Base-by-base conservation (phyloP, 2,329 filamentous ascomycete species). In the Epichloe elymi region DNA sequence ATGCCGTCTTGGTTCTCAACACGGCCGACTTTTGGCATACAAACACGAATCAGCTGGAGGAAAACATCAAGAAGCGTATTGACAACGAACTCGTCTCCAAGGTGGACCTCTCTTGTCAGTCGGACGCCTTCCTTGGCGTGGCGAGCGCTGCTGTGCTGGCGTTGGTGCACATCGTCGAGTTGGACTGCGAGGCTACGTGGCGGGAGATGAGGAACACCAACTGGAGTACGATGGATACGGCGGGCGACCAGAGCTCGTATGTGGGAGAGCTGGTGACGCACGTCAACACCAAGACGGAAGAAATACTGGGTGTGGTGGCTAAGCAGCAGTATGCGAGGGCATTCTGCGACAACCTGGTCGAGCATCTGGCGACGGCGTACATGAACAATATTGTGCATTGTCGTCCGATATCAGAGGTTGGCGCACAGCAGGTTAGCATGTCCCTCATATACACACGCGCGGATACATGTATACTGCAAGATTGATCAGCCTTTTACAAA, bases 11-110 rank as follows among this genome's bases (percentile, higher is more conserved):
- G 3, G 89, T 97, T 1, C 74, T 98, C 46, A 98, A 98, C 64
- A 97, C 93, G 1, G 91, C 93, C 0, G 93, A 98, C 63, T 98
- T 97, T 66, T 98, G 93, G 79, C 91, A 96, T 63, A 82, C 81
- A 26, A 97, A 95, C 33, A 93, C 89, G 46, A 89, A 83, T 46
- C 91, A 97, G 63, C 75, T 98, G 1, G 91, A 97, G 65, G 90
- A 97, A 60, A 95, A 87, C 66, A 90, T 98, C 67, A 91, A 88
- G 68, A 85, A 86, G 59, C 82, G 89, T 10, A 89, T 98, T 55
- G 93, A 97, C 56, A 74, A 79, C 44, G 86, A 89, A 2, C 73
- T 95, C 37, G 80, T 80, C 15, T 70, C 80, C 33, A 82, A 80
- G 55, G 85, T 98, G 6, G 91, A 97, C 65, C 71, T 98, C 19